Evolutionary conservation across 306 rosid species (phyloP).

Genomic region (Pachyrhizus erosus): DNA sequence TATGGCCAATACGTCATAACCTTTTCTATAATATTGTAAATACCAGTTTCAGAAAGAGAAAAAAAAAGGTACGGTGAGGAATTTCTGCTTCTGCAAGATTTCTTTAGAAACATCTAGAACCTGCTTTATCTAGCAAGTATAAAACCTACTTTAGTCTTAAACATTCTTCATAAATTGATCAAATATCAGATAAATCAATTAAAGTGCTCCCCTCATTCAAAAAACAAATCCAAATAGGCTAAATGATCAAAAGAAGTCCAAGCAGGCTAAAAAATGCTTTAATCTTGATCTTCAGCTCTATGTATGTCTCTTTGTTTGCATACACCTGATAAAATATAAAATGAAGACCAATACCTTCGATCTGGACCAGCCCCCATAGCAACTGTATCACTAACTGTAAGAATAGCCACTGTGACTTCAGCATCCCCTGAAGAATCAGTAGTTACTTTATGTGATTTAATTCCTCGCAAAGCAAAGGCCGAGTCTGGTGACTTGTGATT

Average conservation of each 20-base stretch:
- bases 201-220: neutral
- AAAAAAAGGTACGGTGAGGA: neutral
- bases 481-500: constrained; percentile 44
- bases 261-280: constrained; percentile 11
- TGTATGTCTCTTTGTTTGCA: neutral
- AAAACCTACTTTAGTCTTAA: neutral
- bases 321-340: constrained; percentile 24
- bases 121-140: constrained; percentile 16
- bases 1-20: constrained; percentile 19
- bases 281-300: constrained; percentile 4
- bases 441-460: constrained; percentile 41
- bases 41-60: neutral
- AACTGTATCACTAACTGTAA: constrained; percentile 96
- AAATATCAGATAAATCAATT: neutral
- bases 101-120: constrained; percentile 37
- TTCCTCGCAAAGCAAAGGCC: constrained; percentile 41
- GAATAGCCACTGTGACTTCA: constrained; percentile 72
- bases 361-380: constrained; percentile 89
- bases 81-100: neutral
- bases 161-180: neutral
- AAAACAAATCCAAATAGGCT: constrained; percentile 22
- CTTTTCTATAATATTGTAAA: neutral
- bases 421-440: constrained; percentile 49
- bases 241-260: constrained; percentile 22
- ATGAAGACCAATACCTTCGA: constrained; percentile 70